Evolutionary conservation across 768 basidiomycete species (phyloP), one percentile per base, ranked within the genome.

Genomic region (Goffeauzyma gilvescens): DNA sequence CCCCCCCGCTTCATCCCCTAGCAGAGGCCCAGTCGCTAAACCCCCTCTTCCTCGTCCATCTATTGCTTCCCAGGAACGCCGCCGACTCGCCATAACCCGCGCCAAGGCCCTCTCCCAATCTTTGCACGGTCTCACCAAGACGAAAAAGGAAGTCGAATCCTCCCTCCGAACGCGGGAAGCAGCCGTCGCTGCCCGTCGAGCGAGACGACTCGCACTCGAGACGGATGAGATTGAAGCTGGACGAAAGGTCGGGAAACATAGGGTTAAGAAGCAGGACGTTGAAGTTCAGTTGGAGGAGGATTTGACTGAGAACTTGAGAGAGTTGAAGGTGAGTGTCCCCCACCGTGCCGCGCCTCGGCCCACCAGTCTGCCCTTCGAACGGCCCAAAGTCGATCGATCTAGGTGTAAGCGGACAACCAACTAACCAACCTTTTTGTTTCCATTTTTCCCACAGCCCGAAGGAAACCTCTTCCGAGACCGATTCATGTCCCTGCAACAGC

Each of bases 201-300:
- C 64, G 5, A 52, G 53, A 1, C 59, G 57, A 1, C 14, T 26
- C 3, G 47, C 30, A 9, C 55, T 69, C 32, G 71, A 71, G 14
- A 71, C 68, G 30, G 62, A 65, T 24, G 83, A 86, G 6, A 59
- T 86, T 10, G 74, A 69, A 0, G 87, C 54, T 9, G 62, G 87
- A 0, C 71, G 74, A 60, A 74, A 71, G 54, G 55, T 93, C 0
- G 89, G 89, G 6, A 87, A 77, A 59, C 76, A 89, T 53, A 70
- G 69, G 27, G 78, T 89, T 0, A 75, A 74, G 1, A 74, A 73
- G 51, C 71, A 67, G 12, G 67, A 70, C 25, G 71, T 87, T 4
- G 81, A 78, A 33, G 86, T 95, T 13, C 87, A 93, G 63, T 70
- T 90, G 0, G 83, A 83, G 2, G 87, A 90, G 49, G 84, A 93